Conservation (phyloP, 768 basidiomycete genomes). For the Kwoniella europaea region DNA sequence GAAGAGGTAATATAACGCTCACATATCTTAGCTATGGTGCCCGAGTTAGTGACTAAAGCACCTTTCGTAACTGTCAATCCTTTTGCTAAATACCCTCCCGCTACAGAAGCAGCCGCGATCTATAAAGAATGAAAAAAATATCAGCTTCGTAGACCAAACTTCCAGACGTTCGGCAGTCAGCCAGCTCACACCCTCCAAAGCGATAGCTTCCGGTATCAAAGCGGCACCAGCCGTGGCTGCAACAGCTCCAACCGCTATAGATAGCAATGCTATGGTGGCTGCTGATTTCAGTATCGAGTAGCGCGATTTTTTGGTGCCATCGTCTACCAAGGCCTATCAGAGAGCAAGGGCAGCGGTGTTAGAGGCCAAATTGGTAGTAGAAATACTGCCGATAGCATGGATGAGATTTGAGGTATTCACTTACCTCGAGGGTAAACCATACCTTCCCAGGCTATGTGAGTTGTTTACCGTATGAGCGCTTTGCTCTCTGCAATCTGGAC, state of each 20-base stretch:
- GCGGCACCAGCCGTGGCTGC: constrained; percentile 54
- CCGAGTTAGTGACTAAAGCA: constrained; percentile 43
- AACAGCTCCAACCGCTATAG: constrained; percentile 48
- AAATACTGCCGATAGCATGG: no score
- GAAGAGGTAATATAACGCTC: constrained; percentile 3
- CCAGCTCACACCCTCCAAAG: constrained; percentile 39
- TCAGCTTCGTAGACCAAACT: background rate
- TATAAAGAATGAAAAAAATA: constrained; percentile 1
- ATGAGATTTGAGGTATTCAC: background rate
- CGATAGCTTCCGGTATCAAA: constrained; percentile 45
- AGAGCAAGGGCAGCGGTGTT: background rate
- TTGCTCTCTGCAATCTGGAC: no score
- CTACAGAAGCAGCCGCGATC: constrained; percentile 39
- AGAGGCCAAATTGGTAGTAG: no score
- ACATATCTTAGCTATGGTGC: constrained; percentile 51
- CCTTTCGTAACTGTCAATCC: constrained; percentile 42
- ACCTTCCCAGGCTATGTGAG: constrained; percentile 46
- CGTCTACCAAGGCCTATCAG: constrained; percentile 45
- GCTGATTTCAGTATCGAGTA: constrained; percentile 54
- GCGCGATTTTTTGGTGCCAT: constrained; percentile 45
- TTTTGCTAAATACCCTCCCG: constrained; percentile 45
- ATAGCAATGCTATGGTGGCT: constrained; percentile 52
- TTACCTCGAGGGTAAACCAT: constrained; percentile 53
- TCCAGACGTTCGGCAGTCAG: background rate
- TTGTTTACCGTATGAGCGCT: background rate